Conservation (phyloP, 129 eudicot genomes). For the Ambrosia artemisiifolia region DNA sequence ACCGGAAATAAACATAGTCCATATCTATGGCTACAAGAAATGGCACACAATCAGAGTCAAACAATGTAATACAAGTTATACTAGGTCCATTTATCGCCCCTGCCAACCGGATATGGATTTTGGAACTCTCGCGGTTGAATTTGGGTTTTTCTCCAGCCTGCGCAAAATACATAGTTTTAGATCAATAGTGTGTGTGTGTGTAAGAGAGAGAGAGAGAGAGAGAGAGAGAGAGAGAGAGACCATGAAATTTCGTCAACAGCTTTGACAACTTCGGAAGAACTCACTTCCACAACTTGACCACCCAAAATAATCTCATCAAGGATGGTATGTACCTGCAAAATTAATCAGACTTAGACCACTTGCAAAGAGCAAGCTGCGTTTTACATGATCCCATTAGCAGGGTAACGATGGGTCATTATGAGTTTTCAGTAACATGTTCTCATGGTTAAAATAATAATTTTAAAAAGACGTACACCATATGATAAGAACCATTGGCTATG, state of each 20-base stretch:
- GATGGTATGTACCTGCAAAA: conserved; percentile 74
- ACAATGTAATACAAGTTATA: neutral
- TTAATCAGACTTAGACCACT: neutral
- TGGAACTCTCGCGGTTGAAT: conserved; percentile 41
- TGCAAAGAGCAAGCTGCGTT: too few relatives aligned
- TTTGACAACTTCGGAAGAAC: conserved; percentile 65
- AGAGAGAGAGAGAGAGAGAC: conserved; percentile 39
- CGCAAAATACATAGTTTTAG: conserved; percentile 22
- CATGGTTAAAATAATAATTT: neutral
- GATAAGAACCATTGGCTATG: neutral
- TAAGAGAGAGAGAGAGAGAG: conserved; percentile 20
- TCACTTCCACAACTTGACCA: conserved; percentile 90
- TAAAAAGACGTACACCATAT: neutral
- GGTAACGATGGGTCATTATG: too few relatives aligned
- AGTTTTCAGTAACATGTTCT: too few relatives aligned
- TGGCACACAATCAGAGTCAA: neutral
- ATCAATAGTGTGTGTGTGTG: neutral
- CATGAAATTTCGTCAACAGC: conserved; percentile 67
- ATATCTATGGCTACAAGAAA: neutral
- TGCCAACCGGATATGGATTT: conserved; percentile 62
- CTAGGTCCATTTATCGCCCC: conserved; percentile 25
- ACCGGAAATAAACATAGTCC: neutral
- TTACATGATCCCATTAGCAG: too few relatives aligned
- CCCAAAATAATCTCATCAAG: conserved; percentile 86
- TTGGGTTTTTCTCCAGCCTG: conserved; percentile 58